Conservation (phyloP, 176 grass and related monocot species). For the Areca catechu region DNA sequence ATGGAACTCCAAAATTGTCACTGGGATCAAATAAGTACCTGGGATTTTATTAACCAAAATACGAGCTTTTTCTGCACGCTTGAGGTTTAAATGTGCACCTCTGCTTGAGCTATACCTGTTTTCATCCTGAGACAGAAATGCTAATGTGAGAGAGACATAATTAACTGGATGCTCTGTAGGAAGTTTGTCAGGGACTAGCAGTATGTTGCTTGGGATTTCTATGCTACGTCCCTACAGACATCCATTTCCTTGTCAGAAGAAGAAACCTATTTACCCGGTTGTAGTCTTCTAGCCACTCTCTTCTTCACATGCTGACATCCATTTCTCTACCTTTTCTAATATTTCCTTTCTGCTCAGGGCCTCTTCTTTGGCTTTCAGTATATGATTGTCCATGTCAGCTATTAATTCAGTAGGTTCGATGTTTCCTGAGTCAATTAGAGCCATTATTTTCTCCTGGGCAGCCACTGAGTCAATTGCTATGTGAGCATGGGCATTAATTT, state of each 20-base stretch:
- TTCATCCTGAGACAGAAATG: constrained; percentile 58
- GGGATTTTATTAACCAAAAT: constrained; percentile 96
- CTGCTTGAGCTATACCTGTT: constrained; percentile 99
- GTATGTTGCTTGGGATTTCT: no score
- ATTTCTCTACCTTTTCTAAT: constrained; percentile 91
- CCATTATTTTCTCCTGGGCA: constrained; percentile 67
- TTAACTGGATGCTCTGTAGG: no score
- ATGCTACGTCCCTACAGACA: no score
- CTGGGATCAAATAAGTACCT: constrained; percentile 31
- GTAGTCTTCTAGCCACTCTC: constrained; percentile 99
- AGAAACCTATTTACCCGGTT: constrained; percentile 41
- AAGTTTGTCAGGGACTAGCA: no score
- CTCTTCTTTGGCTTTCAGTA: constrained; percentile 94
- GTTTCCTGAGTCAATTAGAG: constrained; percentile 75
- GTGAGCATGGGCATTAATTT: constrained; percentile 70
- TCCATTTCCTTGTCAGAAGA: no score
- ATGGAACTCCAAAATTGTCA: neutral
- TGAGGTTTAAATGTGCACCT: constrained; percentile 90
- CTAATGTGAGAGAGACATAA: neutral
- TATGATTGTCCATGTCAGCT: constrained; percentile 88
- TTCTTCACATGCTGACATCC: constrained; percentile 99
- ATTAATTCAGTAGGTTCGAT: constrained; percentile 89
- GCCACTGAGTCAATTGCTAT: constrained; percentile 70
- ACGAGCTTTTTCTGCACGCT: constrained; percentile 98
- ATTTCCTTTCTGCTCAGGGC: constrained; percentile 92